Conservation (phyloP, 805 yeast genomes). For the Peterozyma toletana region DNA sequence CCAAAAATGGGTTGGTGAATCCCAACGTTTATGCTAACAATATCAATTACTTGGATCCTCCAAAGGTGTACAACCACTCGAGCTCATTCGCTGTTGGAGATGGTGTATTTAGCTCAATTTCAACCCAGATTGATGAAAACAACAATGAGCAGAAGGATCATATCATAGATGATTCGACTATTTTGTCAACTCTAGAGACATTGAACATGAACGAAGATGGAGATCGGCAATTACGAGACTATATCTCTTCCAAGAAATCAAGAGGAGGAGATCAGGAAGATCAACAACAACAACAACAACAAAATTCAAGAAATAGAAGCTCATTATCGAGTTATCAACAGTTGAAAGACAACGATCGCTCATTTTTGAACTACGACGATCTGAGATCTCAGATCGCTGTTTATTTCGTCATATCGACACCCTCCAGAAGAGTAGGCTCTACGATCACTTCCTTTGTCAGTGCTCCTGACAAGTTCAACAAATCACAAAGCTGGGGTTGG, state of each 20-base stretch:
- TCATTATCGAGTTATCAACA: neutral
- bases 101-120: neutral
- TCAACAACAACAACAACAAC: neutral
- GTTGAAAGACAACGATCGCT: slow-evolving; percentile 8
- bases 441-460: slow-evolving; percentile 46
- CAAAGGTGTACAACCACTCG: slow-evolving; percentile 12
- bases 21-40: slow-evolving; percentile 26
- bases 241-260: neutral
- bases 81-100: neutral
- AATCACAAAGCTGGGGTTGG: slow-evolving; percentile 60
- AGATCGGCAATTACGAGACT: neutral
- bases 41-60: slow-evolving; percentile 17
- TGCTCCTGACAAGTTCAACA: slow-evolving; percentile 44
- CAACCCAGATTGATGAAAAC: neutral
- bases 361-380: slow-evolving; percentile 37
- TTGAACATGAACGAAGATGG: slow-evolving; percentile 12
- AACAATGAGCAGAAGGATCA: slow-evolving; percentile 15
- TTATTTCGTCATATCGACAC: slow-evolving; percentile 48
- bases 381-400: slow-evolving; percentile 36
- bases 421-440: slow-evolving; percentile 37
- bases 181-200: slow-evolving; percentile 12
- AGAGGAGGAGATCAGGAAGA: slow-evolving; percentile 1
- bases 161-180: slow-evolving; percentile 17
- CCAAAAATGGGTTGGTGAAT: slow-evolving; percentile 31
- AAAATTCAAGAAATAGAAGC: neutral